Evolutionary conservation across 208 protist genomes (phyloP), one percentile per base, ranked within the genome.

Genomic region (Leishmania gerbilli): DNA sequence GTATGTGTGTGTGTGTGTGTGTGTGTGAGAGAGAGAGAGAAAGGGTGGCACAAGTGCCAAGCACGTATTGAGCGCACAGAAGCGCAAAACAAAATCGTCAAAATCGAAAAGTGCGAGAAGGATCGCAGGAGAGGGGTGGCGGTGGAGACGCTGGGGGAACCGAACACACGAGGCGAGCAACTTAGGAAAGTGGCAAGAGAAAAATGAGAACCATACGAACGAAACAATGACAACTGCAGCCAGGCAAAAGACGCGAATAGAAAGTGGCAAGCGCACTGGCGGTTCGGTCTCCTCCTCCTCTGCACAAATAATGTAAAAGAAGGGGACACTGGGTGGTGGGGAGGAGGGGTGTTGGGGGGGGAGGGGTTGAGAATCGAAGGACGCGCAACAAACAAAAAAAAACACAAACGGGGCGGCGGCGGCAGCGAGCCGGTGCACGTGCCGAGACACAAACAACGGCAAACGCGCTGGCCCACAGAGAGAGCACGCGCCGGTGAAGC

Each of bases 161-260:
- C 24, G 15, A 62, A 31, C 8, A 47, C 5, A 15, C 47, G n/a
- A 62, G 34, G 34, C 2, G 17, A 27, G 13, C 17, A 21, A 34
- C 68, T 42, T 42, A 49, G 45, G 21, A 51, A 49, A 17, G 21
- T 40, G 42, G 6, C 74, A 67, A 80, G 51, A 40, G 62, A 68
- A 68, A 68, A 68, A 68, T 68, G 58, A 65, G 69, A 77, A 55
- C 45, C 42, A 83, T 68, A 42, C 27, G 15, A 68, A 7, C 17
- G 31, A 37, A 68, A 21, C 62, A 19, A 34, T 68, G 31, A 40
- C 62, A 13, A 13, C 62, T 4, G 31, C 15, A 17, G 13, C 62
- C 69, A 31, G 31, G 69, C 31, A 53, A 37, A 27, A 19, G 69
- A 21, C 27, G 45, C 45, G 17, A 21, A 53, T 15, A 8, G 21